phyloP scores from a whole-genome alignment of 2,329 filamentous ascomycete species.

The Pestalotiopsis sp. region DNA sequence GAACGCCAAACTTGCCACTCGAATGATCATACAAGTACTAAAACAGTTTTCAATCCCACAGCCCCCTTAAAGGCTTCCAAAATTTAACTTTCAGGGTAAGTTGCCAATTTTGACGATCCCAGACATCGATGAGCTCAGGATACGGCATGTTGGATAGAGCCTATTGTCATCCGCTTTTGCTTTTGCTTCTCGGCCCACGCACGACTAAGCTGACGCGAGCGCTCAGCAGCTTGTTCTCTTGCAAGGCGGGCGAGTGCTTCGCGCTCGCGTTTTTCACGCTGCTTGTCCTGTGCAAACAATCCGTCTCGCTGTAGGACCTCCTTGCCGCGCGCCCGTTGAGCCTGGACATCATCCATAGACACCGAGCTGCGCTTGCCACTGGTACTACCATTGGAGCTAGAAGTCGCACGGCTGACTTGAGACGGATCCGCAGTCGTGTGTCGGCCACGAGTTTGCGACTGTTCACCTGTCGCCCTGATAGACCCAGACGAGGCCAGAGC shows the following conservation, averaged over 20 bases:
- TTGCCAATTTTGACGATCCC: not conserved
- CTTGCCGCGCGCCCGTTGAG: slow-evolving; percentile 53
- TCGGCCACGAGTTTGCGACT: slow-evolving; percentile 27
- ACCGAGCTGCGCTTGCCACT: slow-evolving; percentile 47
- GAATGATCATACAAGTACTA: slow-evolving; percentile 18
- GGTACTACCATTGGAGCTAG: slow-evolving; percentile 45
- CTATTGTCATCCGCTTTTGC: slow-evolving; percentile 34
- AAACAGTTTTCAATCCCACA: slow-evolving; percentile 17
- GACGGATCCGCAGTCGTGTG: slow-evolving; percentile 17
- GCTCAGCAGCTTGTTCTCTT: slow-evolving; percentile 61
- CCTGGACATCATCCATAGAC: slow-evolving; percentile 49
- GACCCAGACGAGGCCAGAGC: slow-evolving; percentile 25
- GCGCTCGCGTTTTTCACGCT: slow-evolving; percentile 54
- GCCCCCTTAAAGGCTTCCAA: slow-evolving; percentile 2
- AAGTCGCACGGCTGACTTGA: slow-evolving; percentile 39
- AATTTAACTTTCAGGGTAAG: not conserved
- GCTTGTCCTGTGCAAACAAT: slow-evolving; percentile 43
- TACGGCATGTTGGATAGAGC: slow-evolving; percentile 23
- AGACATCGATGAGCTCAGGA: not conserved
- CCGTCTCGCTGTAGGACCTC: slow-evolving; percentile 57
- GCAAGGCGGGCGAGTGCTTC: slow-evolving; percentile 55
- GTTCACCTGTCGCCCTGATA: slow-evolving; percentile 30
- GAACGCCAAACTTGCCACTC: slow-evolving; percentile 21
- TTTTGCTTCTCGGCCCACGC: slow-evolving; percentile 64
- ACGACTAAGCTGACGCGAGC: slow-evolving; percentile 57